Evolutionary conservation across 1,284 basidiomycete genomes (phyloP).

Genomic region (Irpex rosettiformis): DNA sequence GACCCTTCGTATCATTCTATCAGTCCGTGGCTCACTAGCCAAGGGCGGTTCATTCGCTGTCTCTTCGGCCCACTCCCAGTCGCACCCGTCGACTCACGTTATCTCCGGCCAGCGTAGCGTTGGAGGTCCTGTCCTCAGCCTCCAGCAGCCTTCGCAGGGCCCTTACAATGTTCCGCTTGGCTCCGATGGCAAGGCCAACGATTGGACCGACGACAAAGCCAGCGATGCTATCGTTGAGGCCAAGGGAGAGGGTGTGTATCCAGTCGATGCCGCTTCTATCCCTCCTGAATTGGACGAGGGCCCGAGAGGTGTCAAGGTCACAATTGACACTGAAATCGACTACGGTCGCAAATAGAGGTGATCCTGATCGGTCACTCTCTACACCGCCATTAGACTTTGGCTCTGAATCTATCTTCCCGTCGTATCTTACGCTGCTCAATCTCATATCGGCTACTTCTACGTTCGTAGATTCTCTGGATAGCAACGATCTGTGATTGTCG

Average conservation of each 20-base stretch:
- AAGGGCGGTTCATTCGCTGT: slow-evolving; percentile 65
- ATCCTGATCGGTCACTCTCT: not conserved
- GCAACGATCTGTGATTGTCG: too few species aligned
- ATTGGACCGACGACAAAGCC: slow-evolving; percentile 49
- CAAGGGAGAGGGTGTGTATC: slow-evolving; percentile 38
- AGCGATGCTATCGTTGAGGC: slow-evolving; percentile 42
- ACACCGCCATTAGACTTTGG: not conserved
- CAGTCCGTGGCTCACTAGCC: slow-evolving; percentile 66
- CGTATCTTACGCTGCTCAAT: not conserved
- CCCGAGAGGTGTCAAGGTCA: slow-evolving; percentile 30
- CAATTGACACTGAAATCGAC: slow-evolving; percentile 31
- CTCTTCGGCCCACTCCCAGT: slow-evolving; percentile 22
- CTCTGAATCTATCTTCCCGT: not conserved
- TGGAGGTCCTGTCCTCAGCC: slow-evolving; percentile 32
- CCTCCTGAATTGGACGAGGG: slow-evolving; percentile 10
- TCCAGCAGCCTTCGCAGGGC: slow-evolving; percentile 32
- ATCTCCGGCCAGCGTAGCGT: slow-evolving; percentile 37
- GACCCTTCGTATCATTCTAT: slow-evolving; percentile 79
- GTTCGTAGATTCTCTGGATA: not conserved
- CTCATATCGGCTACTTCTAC: not conserved
- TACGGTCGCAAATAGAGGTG: slow-evolving; percentile 7
- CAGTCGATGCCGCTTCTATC: slow-evolving; percentile 22
- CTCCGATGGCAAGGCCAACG: slow-evolving; percentile 50
- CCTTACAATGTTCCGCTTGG: slow-evolving; percentile 62
- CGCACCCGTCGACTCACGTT: slow-evolving; percentile 39